Evolutionary conservation across 2,329 filamentous ascomycete species (phyloP).

Genomic region (Tympanopsis confertula): DNA sequence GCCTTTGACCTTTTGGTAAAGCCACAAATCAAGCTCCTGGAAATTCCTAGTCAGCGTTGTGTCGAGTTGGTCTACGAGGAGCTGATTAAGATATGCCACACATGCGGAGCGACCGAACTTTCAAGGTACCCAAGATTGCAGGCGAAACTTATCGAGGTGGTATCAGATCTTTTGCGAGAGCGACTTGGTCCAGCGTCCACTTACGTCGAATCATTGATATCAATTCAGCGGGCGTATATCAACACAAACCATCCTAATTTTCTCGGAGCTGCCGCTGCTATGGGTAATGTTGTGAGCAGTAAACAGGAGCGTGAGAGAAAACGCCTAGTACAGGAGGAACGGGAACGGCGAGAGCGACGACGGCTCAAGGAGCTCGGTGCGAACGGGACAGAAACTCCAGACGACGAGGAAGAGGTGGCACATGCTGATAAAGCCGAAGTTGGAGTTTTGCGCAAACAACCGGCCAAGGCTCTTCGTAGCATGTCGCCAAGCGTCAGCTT

Average conservation of each 20-base stretch:
- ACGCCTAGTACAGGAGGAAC: conserved; percentile 67
- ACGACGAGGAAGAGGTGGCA: conserved; percentile 45
- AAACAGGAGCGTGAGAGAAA: conserved; percentile 92
- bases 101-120: conserved; percentile 92
- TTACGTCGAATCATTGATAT: conserved; percentile 93
- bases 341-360: conserved; percentile 72
- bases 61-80: conserved; percentile 98
- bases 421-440: conserved; percentile 38
- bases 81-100: conserved; percentile 98
- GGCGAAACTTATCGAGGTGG: conserved; percentile 93
- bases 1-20: conserved; percentile 96
- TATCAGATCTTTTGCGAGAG: conserved; percentile 88
- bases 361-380: conserved; percentile 67
- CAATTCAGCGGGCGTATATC: conserved; percentile 95
- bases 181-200: conserved; percentile 76
- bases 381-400: conserved; percentile 62
- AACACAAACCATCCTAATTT: conserved; percentile 99
- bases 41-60: conserved; percentile 88
- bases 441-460: conserved; percentile 48
- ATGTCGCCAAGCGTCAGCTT: conserved; percentile 72
- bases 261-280: conserved; percentile 86
- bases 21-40: conserved; percentile 93
- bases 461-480: conserved; percentile 55
- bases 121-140: conserved; percentile 85
- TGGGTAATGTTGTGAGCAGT: conserved; percentile 90